These are phyloP conservation scores for Wallacemonas sp. DNA, from an alignment of 208 protist genomes.

Conservation along the genomic window DNA sequence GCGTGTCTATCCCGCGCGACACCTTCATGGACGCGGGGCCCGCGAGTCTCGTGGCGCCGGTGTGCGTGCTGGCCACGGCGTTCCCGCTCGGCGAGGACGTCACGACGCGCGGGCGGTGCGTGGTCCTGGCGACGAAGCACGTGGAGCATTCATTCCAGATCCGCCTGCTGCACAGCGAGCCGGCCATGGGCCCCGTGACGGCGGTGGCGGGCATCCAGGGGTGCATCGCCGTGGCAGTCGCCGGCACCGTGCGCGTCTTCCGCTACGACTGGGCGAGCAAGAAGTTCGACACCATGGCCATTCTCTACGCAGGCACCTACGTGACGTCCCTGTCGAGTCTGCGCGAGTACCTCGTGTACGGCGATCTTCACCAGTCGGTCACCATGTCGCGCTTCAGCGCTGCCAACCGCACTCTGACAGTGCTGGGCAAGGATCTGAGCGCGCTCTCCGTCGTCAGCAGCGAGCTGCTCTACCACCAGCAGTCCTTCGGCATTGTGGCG, in stretches of 20 bases:
- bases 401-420: conserved; percentile 74
- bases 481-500: conserved; percentile 65
- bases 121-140: conserved; percentile 54
- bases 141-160: conserved; percentile 28
- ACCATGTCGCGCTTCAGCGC: conserved; percentile 76
- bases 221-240: conserved; percentile 75
- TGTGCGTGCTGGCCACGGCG: conserved; percentile 80
- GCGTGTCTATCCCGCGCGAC: conserved; percentile 56
- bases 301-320: conserved; percentile 86
- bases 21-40: conserved; percentile 35
- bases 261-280: conserved; percentile 55
- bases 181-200: conserved; percentile 80
- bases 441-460: conserved; percentile 56
- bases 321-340: conserved; percentile 73
- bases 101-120: conserved; percentile 70
- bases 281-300: conserved; percentile 67
- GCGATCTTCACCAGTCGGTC: conserved; percentile 73
- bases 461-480: conserved; percentile 81
- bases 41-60: conserved; percentile 39
- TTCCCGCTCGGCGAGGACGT: conserved; percentile 89
- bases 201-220: conserved; percentile 60
- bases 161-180: conserved; percentile 66
- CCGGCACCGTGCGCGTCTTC: conserved; percentile 84
- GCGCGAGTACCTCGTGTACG: conserved; percentile 79
- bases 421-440: conserved; percentile 71